Evolutionary conservation across 1,284 basidiomycete genomes (phyloP).

Genomic region (Cutaneotrichosporon cavernicola): DNA sequence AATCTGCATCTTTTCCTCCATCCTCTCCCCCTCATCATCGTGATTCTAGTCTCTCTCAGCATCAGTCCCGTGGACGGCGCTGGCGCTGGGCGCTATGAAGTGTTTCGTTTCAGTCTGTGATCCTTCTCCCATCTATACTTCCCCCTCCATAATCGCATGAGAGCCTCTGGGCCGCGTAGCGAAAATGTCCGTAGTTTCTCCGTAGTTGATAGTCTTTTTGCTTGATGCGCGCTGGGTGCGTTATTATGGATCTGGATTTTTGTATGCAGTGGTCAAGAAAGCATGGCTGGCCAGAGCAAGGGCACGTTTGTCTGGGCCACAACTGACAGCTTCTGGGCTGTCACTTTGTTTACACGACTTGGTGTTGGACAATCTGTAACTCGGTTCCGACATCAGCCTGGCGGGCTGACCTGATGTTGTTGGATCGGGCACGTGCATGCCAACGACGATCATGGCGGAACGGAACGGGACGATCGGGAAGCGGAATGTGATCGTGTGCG

Average conservation of each 20-base stretch:
- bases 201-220: neutral
- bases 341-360: too few relatives aligned
- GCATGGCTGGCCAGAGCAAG: neutral
- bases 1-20: neutral
- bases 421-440: neutral
- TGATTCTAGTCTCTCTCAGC: conserved; percentile 4
- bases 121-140: neutral
- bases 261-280: neutral
- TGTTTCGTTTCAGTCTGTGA: neutral
- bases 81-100: conserved; percentile 5
- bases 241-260: neutral
- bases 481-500: neutral
- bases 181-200: conserved; percentile 9
- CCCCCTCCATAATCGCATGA: neutral
- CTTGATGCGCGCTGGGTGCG: conserved; percentile 2
- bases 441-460: neutral
- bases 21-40: neutral
- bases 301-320: neutral
- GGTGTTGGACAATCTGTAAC: too few relatives aligned
- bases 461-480: neutral
- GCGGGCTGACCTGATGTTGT: neutral
- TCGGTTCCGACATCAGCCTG: neutral
- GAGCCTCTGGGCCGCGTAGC: neutral
- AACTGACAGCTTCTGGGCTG: too few relatives aligned
- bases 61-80: conserved; percentile 2